A percentile compares a stretch with the other conserved stretches of the same genome.
Conservation (phyloP, 129 eudicot species). For the Logfia minima region DNA sequence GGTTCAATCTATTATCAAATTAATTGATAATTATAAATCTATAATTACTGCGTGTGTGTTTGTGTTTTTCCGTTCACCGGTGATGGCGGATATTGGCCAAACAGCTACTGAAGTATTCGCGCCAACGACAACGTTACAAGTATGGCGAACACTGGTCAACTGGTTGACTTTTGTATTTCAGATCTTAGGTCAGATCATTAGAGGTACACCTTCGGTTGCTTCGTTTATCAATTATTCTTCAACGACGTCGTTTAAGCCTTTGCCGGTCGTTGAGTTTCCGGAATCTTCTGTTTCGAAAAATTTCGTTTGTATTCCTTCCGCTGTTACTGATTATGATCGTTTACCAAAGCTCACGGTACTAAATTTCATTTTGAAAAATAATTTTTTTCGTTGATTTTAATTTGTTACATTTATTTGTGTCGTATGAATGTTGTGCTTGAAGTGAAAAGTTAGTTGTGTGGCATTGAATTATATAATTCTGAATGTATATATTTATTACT, state of each 20-base stretch:
- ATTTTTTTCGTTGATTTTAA: no score
- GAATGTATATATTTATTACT: not conserved
- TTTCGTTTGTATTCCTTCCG: constrained; percentile 37
- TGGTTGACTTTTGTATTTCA: constrained; percentile 87
- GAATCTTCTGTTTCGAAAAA: constrained; percentile 40
- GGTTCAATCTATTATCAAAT: constrained; percentile 17
- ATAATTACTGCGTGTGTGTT: not conserved
- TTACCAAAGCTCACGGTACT: constrained; percentile 64
- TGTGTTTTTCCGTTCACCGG: constrained; percentile 18
- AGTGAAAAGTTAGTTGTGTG: not conserved
- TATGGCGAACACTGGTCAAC: constrained; percentile 79
- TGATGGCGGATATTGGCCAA: constrained; percentile 75
- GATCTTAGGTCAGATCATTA: constrained; percentile 92
- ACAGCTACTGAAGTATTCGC: constrained; percentile 75
- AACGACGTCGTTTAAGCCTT: constrained; percentile 70
- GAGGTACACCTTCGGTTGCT: constrained; percentile 76
- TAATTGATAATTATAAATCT: not conserved
- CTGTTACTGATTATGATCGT: constrained; percentile 31
- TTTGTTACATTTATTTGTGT: constrained; percentile 1
- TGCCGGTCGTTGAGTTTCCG: constrained; percentile 64
- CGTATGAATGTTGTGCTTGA: constrained; percentile 13
- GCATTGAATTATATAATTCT: not conserved
- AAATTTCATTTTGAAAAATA: not conserved
- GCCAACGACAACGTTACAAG: constrained; percentile 71
- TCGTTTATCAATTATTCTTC: constrained; percentile 50